Evolutionary conservation across 2,329 filamentous ascomycete species (phyloP).

Genomic region (Microascus cirrosus): DNA sequence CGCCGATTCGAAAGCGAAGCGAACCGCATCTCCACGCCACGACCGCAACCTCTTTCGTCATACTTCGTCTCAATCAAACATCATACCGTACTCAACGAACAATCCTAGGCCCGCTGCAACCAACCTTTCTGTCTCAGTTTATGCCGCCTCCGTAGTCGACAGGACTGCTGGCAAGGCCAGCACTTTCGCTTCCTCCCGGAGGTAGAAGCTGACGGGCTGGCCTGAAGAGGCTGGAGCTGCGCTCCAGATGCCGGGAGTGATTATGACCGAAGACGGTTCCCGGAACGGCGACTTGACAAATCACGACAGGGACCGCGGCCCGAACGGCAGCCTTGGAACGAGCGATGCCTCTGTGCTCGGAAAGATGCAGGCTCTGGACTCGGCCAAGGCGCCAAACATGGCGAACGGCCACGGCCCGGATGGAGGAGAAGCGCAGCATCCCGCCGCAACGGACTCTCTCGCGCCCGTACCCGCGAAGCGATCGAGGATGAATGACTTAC

Average conservation of each 20-base stretch:
- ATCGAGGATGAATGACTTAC: conserved; percentile 43
- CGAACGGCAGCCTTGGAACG: conserved; percentile 32
- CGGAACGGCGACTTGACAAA: conserved; percentile 42
- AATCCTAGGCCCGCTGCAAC: background rate
- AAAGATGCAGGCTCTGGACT: conserved; percentile 11
- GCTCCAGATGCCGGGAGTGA: conserved; percentile 35
- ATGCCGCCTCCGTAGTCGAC: background rate
- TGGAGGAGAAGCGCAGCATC: conserved; percentile 8
- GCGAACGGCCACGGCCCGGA: conserved; percentile 2
- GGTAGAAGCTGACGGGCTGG: background rate
- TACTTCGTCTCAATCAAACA: background rate
- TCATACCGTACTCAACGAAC: background rate
- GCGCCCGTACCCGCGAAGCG: conserved; percentile 12
- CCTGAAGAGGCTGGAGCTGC: background rate
- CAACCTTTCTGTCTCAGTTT: background rate
- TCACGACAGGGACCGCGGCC: conserved; percentile 37
- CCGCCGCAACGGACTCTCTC: conserved; percentile 7
- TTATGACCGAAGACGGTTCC: conserved; percentile 45
- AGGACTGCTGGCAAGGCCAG: background rate
- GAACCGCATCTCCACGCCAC: background rate
- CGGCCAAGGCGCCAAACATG: conserved; percentile 6
- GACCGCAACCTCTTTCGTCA: background rate
- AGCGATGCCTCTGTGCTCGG: conserved; percentile 20
- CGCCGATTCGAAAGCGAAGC: background rate
- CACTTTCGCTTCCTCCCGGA: background rate